Evolutionary conservation across 1,139 yeast genomes (phyloP), one percentile per base, ranked within the genome.

Genomic region (Spencermartinsiella ligniputridi): DNA sequence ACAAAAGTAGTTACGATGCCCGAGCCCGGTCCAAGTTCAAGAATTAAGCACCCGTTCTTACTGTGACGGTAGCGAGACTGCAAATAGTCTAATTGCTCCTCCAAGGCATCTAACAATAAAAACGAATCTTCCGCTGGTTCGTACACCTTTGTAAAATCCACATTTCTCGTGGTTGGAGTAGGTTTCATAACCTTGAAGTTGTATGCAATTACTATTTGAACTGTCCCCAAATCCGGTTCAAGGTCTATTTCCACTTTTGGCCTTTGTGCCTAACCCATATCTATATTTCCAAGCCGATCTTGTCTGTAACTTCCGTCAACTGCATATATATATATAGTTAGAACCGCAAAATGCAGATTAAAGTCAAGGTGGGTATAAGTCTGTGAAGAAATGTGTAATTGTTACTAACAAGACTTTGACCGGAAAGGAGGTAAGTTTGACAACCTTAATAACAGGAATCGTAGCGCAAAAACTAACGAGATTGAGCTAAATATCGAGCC

Each of bases 101-200:
- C 97, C 43, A 92, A 71, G 16, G 83, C 72, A 62, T 92, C 98
- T 33, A 92, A 67, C 12, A 92, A 68, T 9, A 90, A 74, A 58
- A 83, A 92, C 12, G 95, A 78, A 67, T 92, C 98, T 56, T 92
- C 98, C 0, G 95, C 78, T 0, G 97, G 97, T 58, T 92, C 97
- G 61, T 92, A 92, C 3, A 90, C 95, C 49, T 67, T 69, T 17
- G 68, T 70, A 47, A 67, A 72, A 47, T 78, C 78, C 9, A 75
- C 71, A 11, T 64, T 58, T 1, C 67, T 47, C 0, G 69, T 67
- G 5, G 64, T 60, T 0, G 87, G 86, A 0, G 86, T 81, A 3
- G 81, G 73, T 1, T 78, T 63, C 84, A 79, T 79, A 30, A 27
- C 32, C 34, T 9, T 16, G 17, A 21, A 21, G 12, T 25, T 9